Percentiles rank a stretch among this genome's conserved stretches.
Evolutionary conservation across 768 basidiomycete genomes (phyloP).

Genomic region (Amyloporia xantha): DNA sequence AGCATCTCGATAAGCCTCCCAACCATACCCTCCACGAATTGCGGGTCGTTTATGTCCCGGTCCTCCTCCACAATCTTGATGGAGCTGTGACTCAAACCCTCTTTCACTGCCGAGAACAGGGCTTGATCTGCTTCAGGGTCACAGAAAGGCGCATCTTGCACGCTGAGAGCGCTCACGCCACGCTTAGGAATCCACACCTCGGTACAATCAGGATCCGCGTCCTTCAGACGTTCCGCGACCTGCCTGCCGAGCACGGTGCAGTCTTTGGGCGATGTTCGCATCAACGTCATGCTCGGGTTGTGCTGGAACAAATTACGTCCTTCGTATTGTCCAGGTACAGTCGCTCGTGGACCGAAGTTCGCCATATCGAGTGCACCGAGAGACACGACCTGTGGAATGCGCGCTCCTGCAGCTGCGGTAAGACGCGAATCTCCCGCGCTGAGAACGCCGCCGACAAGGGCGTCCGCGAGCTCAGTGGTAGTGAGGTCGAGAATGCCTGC

Average conservation of each 20-base stretch:
- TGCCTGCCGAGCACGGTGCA: constrained; percentile 9
- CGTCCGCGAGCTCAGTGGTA: constrained; percentile 17
- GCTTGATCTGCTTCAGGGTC: constrained; percentile 12
- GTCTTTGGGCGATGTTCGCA: constrained; percentile 15
- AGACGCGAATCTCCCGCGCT: constrained; percentile 16
- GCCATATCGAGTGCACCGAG: constrained; percentile 19
- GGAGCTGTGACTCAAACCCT: not conserved
- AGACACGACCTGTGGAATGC: constrained; percentile 17
- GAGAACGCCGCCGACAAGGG: constrained; percentile 15
- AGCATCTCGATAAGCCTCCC: constrained; percentile 9
- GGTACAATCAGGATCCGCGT: constrained; percentile 4
- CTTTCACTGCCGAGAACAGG: constrained; percentile 6
- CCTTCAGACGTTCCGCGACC: constrained; percentile 9
- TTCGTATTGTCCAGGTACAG: constrained; percentile 12
- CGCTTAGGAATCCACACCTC: constrained; percentile 14
- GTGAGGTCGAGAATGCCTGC: constrained; percentile 17
- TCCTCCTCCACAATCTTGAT: constrained; percentile 8
- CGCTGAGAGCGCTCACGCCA: constrained; percentile 11
- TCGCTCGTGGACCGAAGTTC: constrained; percentile 15
- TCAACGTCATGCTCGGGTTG: constrained; percentile 13
- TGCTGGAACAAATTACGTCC: constrained; percentile 10
- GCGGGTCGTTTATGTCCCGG: constrained; percentile 10
- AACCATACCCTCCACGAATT: constrained; percentile 11
- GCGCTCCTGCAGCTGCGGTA: constrained; percentile 8
- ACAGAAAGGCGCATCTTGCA: constrained; percentile 5